Evolutionary conservation across 768 basidiomycete species (phyloP).

Genomic region (Boletus rufocinnamomeus): DNA sequence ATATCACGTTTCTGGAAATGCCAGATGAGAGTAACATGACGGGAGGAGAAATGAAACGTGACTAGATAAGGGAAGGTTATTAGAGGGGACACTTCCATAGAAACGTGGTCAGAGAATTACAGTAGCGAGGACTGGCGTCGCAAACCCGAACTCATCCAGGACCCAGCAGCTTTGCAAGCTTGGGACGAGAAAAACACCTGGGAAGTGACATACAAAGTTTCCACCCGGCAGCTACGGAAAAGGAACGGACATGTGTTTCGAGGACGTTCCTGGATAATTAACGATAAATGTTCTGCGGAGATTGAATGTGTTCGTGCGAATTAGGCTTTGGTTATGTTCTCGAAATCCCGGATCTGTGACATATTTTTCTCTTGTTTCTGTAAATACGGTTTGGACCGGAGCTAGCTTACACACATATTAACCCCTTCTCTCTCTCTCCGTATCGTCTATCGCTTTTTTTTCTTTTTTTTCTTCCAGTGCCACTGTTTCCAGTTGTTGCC

Average conservation of each 20-base stretch:
- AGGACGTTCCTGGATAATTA: slow-evolving; percentile 37
- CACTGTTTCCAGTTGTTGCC: slow-evolving; percentile 3
- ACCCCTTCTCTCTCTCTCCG: slow-evolving; percentile 27
- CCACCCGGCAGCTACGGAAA: slow-evolving; percentile 23
- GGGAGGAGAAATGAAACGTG: slow-evolving; percentile 25
- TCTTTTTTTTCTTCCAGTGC: slow-evolving; percentile 10
- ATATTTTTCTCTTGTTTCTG: slow-evolving; percentile 43
- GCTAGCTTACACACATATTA: slow-evolving; percentile 39
- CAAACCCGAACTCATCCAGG: neutral
- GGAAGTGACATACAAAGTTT: slow-evolving; percentile 22
- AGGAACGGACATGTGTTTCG: slow-evolving; percentile 24
- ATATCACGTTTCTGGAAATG: slow-evolving; percentile 37
- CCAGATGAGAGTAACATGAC: slow-evolving; percentile 16
- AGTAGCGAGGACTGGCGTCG: neutral
- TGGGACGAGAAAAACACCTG: slow-evolving; percentile 7
- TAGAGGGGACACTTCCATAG: slow-evolving; percentile 23
- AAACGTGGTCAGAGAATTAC: slow-evolving; percentile 13
- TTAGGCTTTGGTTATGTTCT: slow-evolving; percentile 41
- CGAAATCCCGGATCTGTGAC: slow-evolving; percentile 43
- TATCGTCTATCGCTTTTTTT: slow-evolving; percentile 15
- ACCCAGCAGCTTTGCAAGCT: neutral
- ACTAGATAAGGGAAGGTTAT: slow-evolving; percentile 8
- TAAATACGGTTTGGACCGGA: slow-evolving; percentile 42
- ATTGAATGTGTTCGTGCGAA: slow-evolving; percentile 38
- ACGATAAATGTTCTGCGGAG: slow-evolving; percentile 34